A percentile compares a stretch with the other conserved stretches of the same genome.
Conservation (phyloP, 331 rosid species). For the Stylosanthes scabra region DNA sequence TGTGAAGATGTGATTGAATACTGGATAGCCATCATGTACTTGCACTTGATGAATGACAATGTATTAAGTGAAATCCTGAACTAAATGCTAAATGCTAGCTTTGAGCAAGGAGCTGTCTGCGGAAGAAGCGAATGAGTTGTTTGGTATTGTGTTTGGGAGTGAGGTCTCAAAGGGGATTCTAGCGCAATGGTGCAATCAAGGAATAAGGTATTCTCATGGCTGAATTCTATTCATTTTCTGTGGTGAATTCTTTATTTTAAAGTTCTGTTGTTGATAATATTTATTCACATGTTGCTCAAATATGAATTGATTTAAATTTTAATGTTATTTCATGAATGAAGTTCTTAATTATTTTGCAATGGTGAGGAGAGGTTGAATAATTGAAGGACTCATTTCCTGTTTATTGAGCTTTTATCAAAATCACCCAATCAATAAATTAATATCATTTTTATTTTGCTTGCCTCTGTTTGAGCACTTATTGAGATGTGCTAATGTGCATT, state of each 20-base stretch:
- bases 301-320: background rate
- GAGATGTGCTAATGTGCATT: background rate
- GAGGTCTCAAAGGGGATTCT: slow-evolving; percentile 74
- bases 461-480: background rate
- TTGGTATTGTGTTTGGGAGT: slow-evolving; percentile 70
- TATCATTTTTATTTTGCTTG: background rate
- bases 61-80: background rate
- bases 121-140: slow-evolving; percentile 66
- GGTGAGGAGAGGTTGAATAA: background rate
- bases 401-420: slow-evolving; percentile 11
- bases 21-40: slow-evolving; percentile 13
- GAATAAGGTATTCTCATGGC: slow-evolving; percentile 65
- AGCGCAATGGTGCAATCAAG: slow-evolving; percentile 91
- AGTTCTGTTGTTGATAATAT: slow-evolving; percentile 2
- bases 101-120: slow-evolving; percentile 55
- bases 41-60: background rate
- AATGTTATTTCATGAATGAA: background rate
- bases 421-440: slow-evolving; percentile 19
- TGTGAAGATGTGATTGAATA: background rate
- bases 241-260: background rate
- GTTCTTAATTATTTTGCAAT: background rate
- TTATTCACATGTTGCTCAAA: background rate
- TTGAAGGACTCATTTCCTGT: background rate
- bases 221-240: background rate
- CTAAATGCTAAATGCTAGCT: too few species aligned